Conservation (phyloP, 257 asterid species). For the Prunella vulgaris region DNA sequence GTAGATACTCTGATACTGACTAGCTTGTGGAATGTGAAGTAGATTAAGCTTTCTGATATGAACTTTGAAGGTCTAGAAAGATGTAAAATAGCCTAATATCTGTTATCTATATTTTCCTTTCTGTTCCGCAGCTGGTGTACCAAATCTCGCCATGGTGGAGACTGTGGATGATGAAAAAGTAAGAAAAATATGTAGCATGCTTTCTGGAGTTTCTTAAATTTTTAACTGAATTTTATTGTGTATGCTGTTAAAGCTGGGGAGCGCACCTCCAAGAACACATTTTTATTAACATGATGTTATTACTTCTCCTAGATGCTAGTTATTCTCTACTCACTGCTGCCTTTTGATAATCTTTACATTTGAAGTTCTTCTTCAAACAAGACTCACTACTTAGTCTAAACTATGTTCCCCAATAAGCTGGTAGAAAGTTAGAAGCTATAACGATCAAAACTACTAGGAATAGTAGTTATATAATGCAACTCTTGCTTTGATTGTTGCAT, state of each 20-base stretch:
- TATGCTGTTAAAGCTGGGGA: slow-evolving; percentile 5
- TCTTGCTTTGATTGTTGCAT: not conserved
- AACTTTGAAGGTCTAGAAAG: not conserved
- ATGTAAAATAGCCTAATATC: not conserved
- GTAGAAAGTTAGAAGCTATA: not conserved
- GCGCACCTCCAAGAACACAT: not conserved
- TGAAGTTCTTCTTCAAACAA: not conserved
- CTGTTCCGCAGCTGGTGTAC: slow-evolving; percentile 62
- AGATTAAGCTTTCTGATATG: not conserved
- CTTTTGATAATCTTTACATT: slow-evolving; percentile 3
- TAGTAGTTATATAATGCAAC: not conserved
- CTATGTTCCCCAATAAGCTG: not conserved
- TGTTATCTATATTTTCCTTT: slow-evolving; percentile 4
- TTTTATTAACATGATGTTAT: not conserved
- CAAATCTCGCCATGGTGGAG: slow-evolving; percentile 91
- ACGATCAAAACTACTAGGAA: not conserved
- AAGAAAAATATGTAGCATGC: slow-evolving; percentile 9
- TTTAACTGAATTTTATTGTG: not conserved
- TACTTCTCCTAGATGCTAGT: not conserved
- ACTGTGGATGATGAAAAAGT: slow-evolving; percentile 96
- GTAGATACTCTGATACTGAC: not conserved
- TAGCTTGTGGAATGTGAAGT: not conserved
- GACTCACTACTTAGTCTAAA: not conserved
- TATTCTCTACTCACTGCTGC: not conserved
- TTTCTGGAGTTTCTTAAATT: not conserved